Evolutionary conservation across 352 stramenopile species (phyloP), one percentile per base, ranked within the genome.

Genomic region (Phytophthora multivora): DNA sequence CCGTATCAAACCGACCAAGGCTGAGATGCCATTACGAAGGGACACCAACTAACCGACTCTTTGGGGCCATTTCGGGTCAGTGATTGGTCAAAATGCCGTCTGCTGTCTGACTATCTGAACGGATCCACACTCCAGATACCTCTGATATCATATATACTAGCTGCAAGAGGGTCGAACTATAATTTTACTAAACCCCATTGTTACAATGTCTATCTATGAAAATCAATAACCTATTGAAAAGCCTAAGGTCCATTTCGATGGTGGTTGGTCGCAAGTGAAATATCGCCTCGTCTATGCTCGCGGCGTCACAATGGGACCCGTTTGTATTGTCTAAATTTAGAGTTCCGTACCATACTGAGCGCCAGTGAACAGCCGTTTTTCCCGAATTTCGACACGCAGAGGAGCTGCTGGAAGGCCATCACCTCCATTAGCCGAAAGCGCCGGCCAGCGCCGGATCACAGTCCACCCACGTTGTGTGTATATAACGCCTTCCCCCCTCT

Each of bases 311-410:
- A 57, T 36, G 23, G 36, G 41, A 59, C 35, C 30, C 38, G 18
- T 47, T 55, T 21, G 43, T n/a, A 43, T 51, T n/a, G 41, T 65
- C 65, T 66, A 73, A 66, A 62, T 66, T 54, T 69, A 57, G 63
- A 63, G 38, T 12, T 36, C 5, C 0, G 5, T 5, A 28, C 31
- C 51, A 65, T 73, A 73, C 59, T 69, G 54, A 69, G 31, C 51
- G 35, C 30, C 48, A 66, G 56, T 66, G 15, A 71, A n/a, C 46
- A 61, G 47, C 64, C 42, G 47, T 54, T 69, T 54, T 73, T 73
- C 53, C 31, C 10, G 51, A 73, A 73, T 50, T 58, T 73, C 47
- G 23, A 51, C 58, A 58, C 33, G 35, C 57, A 67, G 36, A 59
- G 57, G 58, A 59, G 63, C 43, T 49, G 51, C 43, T 31, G 59